Conservation (phyloP, 1,139 yeast genomes). For the Candida pseudoviswanathii region DNA sequence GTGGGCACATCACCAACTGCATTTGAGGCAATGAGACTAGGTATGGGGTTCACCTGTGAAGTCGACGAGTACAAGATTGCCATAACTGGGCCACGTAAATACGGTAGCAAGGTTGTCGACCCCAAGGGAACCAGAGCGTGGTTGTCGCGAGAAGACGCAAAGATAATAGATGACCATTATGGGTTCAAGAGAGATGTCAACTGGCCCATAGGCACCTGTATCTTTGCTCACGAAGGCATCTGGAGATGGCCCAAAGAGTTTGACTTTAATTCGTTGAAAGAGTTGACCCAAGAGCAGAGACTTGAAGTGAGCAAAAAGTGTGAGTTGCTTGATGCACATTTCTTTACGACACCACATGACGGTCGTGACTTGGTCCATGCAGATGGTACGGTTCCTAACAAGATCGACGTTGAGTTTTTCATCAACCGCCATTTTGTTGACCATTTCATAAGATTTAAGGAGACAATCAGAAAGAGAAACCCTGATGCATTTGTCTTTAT, state of each 20-base stretch:
- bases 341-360: slow-evolving; percentile 30
- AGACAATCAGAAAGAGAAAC: slow-evolving; percentile 46
- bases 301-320: slow-evolving; percentile 37
- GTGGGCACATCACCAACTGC: slow-evolving; percentile 72
- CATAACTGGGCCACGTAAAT: slow-evolving; percentile 71
- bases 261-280: slow-evolving; percentile 23
- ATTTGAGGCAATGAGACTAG: slow-evolving; percentile 60
- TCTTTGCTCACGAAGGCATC: slow-evolving; percentile 77
- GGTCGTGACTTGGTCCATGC: slow-evolving; percentile 18
- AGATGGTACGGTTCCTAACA: slow-evolving; percentile 26
- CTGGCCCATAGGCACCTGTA: slow-evolving; percentile 77
- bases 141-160: slow-evolving; percentile 50
- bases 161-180: slow-evolving; percentile 55
- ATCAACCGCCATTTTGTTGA: slow-evolving; percentile 63
- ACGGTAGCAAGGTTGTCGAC: slow-evolving; percentile 57
- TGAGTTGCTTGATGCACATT: slow-evolving; percentile 32
- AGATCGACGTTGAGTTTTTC: slow-evolving; percentile 58
- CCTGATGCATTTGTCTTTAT: slow-evolving; percentile 60
- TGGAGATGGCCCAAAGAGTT: slow-evolving; percentile 55
- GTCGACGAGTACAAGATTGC: slow-evolving; percentile 71
- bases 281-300: slow-evolving; percentile 27
- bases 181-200: slow-evolving; percentile 64
- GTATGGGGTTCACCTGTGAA: slow-evolving; percentile 69
- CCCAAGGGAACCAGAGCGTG: slow-evolving; percentile 73
- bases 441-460: slow-evolving; percentile 54